phyloP scores from a whole-genome alignment of 163 green algal species.

The Chloromonas sp. region DNA sequence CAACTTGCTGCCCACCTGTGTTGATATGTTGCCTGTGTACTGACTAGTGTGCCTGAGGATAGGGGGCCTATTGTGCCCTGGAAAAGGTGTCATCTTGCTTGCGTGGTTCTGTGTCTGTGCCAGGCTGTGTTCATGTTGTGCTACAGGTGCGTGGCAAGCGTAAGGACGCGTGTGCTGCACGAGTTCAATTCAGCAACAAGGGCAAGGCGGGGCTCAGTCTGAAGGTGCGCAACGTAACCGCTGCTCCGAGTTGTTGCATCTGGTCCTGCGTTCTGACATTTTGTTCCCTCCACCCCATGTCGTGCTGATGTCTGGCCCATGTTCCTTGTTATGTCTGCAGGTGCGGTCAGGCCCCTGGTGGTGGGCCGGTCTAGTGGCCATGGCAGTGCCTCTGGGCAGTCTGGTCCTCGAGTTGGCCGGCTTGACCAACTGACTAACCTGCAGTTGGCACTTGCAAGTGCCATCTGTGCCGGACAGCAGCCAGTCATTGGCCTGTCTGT shows the following conservation, averaged over 20 bases:
- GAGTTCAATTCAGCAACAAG: constrained; percentile 10
- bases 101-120: neutral
- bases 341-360: constrained; percentile 3
- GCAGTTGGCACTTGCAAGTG: too few species aligned
- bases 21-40: too few species aligned
- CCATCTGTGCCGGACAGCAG: too few species aligned
- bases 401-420: constrained; percentile 8
- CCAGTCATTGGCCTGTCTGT: too few species aligned
- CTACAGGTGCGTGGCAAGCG: constrained; percentile 7
- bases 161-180: neutral
- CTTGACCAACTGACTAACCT: neutral
- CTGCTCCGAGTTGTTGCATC: neutral
- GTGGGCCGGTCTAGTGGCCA: constrained; percentile 21
- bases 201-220: constrained; percentile 3
- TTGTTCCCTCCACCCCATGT: neutral
- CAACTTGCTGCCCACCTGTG: too few species aligned
- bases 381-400: constrained; percentile 17
- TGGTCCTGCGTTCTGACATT: neutral
- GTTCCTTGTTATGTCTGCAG: neutral
- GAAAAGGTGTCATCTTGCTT: neutral
- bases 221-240: constrained; percentile 2
- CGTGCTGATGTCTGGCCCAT: neutral
- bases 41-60: too few species aligned
- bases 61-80: neutral
- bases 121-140: neutral